These are phyloP conservation scores for Solanum lycopersicoides DNA, from an alignment of 257 asterid genomes.

Conservation along the genomic window DNA sequence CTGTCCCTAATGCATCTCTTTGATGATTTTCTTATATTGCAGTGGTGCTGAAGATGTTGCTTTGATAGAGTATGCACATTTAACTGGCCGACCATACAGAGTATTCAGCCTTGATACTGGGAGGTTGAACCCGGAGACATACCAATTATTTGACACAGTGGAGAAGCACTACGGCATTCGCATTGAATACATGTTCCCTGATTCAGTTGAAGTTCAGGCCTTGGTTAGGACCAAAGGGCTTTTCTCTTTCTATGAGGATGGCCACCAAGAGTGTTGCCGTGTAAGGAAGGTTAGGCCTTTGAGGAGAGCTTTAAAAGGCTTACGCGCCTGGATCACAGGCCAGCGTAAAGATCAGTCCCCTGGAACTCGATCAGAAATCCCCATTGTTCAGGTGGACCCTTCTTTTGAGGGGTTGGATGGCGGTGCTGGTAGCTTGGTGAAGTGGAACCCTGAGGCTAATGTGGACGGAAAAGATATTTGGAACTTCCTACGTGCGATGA, in stretches of 20 bases:
- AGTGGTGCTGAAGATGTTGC: slow-evolving; percentile 97
- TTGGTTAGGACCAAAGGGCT: slow-evolving; percentile 78
- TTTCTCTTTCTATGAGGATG: slow-evolving; percentile 82
- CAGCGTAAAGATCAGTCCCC: slow-evolving; percentile 92
- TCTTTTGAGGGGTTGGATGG: slow-evolving; percentile 75
- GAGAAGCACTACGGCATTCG: slow-evolving; percentile 70
- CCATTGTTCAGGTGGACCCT: slow-evolving; percentile 75
- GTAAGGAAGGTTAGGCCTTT: slow-evolving; percentile 77
- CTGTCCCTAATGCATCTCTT: background rate
- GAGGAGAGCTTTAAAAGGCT: slow-evolving; percentile 69
- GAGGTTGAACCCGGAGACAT: slow-evolving; percentile 79
- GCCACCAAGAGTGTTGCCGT: slow-evolving; percentile 94
- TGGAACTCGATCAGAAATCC: slow-evolving; percentile 82
- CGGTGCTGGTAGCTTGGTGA: slow-evolving; percentile 72
- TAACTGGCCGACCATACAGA: slow-evolving; percentile 78
- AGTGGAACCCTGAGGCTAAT: slow-evolving; percentile 85
- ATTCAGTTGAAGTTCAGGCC: slow-evolving; percentile 70
- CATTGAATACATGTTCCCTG: slow-evolving; percentile 87
- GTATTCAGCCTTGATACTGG: slow-evolving; percentile 91
- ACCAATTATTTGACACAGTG: slow-evolving; percentile 55
- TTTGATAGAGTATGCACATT: slow-evolving; percentile 69
- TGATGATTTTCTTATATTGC: slow-evolving; percentile 4
- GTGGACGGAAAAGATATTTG: slow-evolving; percentile 58
- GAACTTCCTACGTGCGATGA: slow-evolving; percentile 65
- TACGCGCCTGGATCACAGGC: slow-evolving; percentile 88